phyloP scores from a whole-genome alignment of 176 grass and related monocot genomes.

The Oryza brachyantha region DNA sequence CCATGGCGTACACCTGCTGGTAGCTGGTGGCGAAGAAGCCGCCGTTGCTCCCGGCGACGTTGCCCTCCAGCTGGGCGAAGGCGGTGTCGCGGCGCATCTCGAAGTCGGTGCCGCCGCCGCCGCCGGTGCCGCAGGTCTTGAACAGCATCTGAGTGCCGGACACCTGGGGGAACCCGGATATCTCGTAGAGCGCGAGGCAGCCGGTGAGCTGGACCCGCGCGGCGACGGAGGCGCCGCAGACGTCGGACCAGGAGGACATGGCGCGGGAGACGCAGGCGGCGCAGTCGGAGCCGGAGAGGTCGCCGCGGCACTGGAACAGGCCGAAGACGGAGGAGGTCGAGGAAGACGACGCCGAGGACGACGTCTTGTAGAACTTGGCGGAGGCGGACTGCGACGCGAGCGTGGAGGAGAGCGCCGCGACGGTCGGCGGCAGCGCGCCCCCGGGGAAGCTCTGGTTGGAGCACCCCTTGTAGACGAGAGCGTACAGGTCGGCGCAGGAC shows the following conservation, averaged over 20 bases:
- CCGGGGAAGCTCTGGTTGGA: slow-evolving; percentile 71
- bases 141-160: slow-evolving; percentile 87
- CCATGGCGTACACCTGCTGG: slow-evolving; percentile 80
- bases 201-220: slow-evolving; percentile 82
- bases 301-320: slow-evolving; percentile 94
- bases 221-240: slow-evolving; percentile 71
- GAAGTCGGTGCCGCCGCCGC: slow-evolving; percentile 50
- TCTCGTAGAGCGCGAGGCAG: slow-evolving; percentile 79
- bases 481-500: slow-evolving; percentile 60
- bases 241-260: slow-evolving; percentile 55
- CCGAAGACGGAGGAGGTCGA: slow-evolving; percentile 63
- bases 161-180: slow-evolving; percentile 90
- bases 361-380: slow-evolving; percentile 90
- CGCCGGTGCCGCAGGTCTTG: slow-evolving; percentile 78
- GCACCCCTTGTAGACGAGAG: slow-evolving; percentile 93
- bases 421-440: slow-evolving; percentile 17
- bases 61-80: slow-evolving; percentile 66
- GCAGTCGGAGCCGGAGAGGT: slow-evolving; percentile 72
- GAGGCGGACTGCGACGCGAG: slow-evolving; percentile 55
- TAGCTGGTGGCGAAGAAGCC: slow-evolving; percentile 84
- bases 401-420: slow-evolving; percentile 47
- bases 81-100: slow-evolving; percentile 76
- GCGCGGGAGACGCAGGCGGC: slow-evolving; percentile 68
- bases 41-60: slow-evolving; percentile 33
- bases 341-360: slow-evolving; percentile 14